Conservation (phyloP, 148 eudicot species). For the Polygonum aviculare region DNA sequence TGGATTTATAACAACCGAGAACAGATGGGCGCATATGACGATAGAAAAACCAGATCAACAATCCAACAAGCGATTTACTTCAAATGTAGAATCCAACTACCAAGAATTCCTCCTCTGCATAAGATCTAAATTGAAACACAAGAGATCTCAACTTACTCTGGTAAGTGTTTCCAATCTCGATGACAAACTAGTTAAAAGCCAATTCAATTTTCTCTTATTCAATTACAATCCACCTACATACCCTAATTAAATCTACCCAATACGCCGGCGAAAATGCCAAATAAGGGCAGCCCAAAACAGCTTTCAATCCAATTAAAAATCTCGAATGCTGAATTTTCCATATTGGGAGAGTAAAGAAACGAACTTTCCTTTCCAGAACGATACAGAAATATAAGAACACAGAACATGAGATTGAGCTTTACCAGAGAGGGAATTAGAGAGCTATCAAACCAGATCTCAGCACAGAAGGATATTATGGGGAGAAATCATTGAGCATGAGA, state of each 20-base stretch:
- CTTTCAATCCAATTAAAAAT: not conserved
- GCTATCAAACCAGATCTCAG: not conserved
- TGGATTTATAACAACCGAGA: not conserved
- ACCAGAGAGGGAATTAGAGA: not conserved
- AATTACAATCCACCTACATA: not conserved
- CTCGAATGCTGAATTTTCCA: not conserved
- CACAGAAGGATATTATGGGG: not conserved
- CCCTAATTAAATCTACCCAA: not conserved
- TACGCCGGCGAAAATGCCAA: not conserved
- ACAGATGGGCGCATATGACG: not conserved
- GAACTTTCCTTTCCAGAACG: not conserved
- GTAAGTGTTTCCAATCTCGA: not conserved
- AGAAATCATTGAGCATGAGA: not conserved
- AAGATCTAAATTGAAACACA: not conserved
- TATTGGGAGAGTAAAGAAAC: not conserved
- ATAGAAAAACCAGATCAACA: not conserved
- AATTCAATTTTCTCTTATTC: not conserved
- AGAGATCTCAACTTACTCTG: slow-evolving; percentile 3
- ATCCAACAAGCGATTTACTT: not conserved
- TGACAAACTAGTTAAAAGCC: not conserved
- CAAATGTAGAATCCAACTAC: not conserved
- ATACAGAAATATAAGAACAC: not conserved
- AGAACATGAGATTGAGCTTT: not conserved
- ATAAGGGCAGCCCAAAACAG: not conserved
- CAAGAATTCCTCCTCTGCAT: not conserved